These are phyloP conservation scores for Kwoniella shivajii DNA, from an alignment of 1,284 basidiomycete species.

Conservation along the genomic window DNA sequence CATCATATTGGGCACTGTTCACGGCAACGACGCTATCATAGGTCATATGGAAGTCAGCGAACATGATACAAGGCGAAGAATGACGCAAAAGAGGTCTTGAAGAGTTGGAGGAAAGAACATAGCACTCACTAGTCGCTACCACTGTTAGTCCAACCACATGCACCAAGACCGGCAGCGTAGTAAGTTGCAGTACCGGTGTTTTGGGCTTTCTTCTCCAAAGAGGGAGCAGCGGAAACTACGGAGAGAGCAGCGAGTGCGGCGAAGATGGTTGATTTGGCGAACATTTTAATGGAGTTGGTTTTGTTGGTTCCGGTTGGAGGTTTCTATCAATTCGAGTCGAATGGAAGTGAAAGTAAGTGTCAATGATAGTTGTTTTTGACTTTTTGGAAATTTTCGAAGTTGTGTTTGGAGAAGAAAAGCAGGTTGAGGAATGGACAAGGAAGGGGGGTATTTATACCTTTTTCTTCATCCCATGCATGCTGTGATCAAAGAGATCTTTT, in stretches of 20 bases:
- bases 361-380: neutral
- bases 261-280: conserved; percentile 16
- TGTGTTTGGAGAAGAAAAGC: neutral
- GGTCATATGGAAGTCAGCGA: conserved; percentile 13
- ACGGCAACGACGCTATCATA: conserved; percentile 46
- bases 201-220: conserved; percentile 15
- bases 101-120: neutral
- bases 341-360: too few species aligned
- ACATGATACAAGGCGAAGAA: neutral
- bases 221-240: conserved; percentile 18
- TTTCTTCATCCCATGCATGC: neutral
- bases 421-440: neutral
- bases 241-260: conserved; percentile 18
- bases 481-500: neutral
- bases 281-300: conserved; percentile 10
- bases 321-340: too few species aligned
- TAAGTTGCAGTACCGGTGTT: conserved; percentile 28
- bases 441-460: conserved; percentile 13
- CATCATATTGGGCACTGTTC: conserved; percentile 37
- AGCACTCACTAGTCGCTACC: conserved; percentile 24
- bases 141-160: conserved; percentile 35
- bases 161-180: conserved; percentile 38
- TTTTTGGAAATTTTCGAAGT: conserved; percentile 2
- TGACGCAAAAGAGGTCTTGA: conserved; percentile 15
- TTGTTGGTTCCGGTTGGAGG: neutral